phyloP scores from a whole-genome alignment of 225 moss, liverwort and hornwort species.

The Marchantia polymorpha region DNA sequence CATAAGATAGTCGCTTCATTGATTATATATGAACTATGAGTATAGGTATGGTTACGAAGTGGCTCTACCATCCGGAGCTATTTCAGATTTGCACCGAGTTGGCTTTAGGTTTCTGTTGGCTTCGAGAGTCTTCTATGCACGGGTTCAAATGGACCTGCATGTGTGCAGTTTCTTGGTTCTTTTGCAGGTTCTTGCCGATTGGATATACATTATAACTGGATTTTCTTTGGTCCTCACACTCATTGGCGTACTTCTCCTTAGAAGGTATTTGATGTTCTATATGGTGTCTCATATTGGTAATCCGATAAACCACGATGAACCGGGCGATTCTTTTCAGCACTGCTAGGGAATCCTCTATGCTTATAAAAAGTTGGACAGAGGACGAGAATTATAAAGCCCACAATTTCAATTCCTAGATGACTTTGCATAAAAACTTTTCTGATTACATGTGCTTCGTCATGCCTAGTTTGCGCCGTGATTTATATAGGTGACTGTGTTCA shows the following conservation, averaged over 20 bases:
- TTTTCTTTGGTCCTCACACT: slow-evolving; percentile 44
- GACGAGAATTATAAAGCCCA: no score
- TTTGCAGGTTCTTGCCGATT: slow-evolving; percentile 76
- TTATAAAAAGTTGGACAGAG: no score
- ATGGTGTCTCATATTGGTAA: not conserved
- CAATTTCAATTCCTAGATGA: no score
- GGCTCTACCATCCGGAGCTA: not conserved
- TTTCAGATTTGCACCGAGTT: not conserved
- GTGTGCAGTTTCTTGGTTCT: slow-evolving; percentile 28
- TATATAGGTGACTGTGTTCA: no score
- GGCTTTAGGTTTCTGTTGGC: not conserved
- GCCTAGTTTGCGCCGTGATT: no score
- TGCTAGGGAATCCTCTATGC: no score
- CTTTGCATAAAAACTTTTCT: no score
- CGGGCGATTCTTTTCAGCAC: no score
- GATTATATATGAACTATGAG: not conserved
- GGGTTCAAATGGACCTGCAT: slow-evolving; percentile 23
- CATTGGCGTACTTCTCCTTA: slow-evolving; percentile 18
- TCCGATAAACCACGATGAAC: not conserved
- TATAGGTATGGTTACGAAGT: not conserved
- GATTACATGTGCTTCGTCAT: no score
- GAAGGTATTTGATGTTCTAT: slow-evolving; percentile 4
- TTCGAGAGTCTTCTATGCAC: slow-evolving; percentile 4
- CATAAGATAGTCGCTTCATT: no score
- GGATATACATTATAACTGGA: slow-evolving; percentile 54